Base-by-base conservation (phyloP, 345 rosid genomes). In the Theobroma cacao region DNA sequence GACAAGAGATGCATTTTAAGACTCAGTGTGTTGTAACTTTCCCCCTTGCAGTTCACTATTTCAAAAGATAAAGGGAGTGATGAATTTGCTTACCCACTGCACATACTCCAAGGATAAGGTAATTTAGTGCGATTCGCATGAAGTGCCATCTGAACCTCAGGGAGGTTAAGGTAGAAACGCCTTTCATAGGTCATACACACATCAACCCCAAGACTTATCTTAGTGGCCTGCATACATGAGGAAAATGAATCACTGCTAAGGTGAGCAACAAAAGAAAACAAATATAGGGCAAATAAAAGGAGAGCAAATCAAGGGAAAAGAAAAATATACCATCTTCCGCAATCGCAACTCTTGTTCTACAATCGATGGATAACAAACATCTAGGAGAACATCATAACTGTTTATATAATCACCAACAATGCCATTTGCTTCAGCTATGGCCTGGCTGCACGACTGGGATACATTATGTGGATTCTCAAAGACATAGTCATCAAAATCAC, bases 121-220 rank as follows among this genome's bases (percentile, higher is more conserved):
- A 92, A 81, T 33, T 79, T 80, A 40, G 98, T 93, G 22, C 91
- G 87, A 79, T 93, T 95, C 0, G 98, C 97, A 77, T 93, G 98
- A 81, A 95, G 97, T 70, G 97, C 98, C 83, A 85, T 84, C 85
- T 93, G 99, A 75, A 95, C 99, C 82, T 89, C 92, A 6, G 97
- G 95, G 61, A 93, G 94, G 87, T 87, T 93, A 79, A 95, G 80
- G 84, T 95, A 93, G 83, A 92, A 81, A 18, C 63, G 79, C 55
- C 93, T 87, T 84, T 93, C 97, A 20, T 20, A 86, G 36, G 83
- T 85, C 90, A 92, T 89, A 48, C 99, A 95, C 68, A 95, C 97
- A 72, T 93, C 99, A 45, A 95, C 86, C 1, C 98, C 97, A n/a
- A 87, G 0, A 74, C 97, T 95, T 33, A 91, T 80, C 84, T 85